phyloP scores from a whole-genome alignment of 768 basidiomycete genomes.

The Suillus fuscotomentosus region DNA sequence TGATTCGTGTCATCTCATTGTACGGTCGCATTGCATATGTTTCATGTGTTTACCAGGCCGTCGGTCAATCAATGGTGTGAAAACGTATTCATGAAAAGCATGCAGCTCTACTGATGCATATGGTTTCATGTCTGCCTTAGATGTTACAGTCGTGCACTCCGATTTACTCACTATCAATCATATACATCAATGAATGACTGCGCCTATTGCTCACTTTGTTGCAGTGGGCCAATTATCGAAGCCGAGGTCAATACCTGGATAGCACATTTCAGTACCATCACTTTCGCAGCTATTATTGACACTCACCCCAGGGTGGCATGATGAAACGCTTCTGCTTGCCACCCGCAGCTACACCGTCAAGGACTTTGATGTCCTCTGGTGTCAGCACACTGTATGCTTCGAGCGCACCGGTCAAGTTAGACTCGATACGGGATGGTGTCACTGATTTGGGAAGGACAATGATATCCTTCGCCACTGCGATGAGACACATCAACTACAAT shows the following conservation, averaged over 20 bases:
- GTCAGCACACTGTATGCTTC: constrained; percentile 45
- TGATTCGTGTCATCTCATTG: background rate
- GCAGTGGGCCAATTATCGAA: constrained; percentile 59
- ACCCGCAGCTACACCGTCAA: constrained; percentile 54
- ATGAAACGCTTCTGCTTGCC: constrained; percentile 72
- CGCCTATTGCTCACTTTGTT: background rate
- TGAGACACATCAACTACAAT: background rate
- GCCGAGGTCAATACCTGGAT: constrained; percentile 59
- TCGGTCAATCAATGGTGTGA: background rate
- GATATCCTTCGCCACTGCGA: constrained; percentile 58
- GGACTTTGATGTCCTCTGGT: constrained; percentile 48
- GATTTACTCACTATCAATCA: background rate
- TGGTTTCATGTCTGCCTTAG: background rate
- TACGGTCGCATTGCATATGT: background rate
- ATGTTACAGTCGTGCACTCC: background rate
- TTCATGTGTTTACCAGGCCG: background rate
- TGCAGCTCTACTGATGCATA: background rate
- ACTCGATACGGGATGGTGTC: constrained; percentile 61
- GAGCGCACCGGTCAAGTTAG: constrained; percentile 54
- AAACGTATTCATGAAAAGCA: background rate
- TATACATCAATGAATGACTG: background rate
- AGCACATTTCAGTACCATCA: constrained; percentile 13
- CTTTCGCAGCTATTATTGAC: constrained; percentile 3
- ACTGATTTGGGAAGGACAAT: constrained; percentile 79
- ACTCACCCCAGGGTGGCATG: constrained; percentile 70